These are phyloP conservation scores for Besnoitia besnoiti DNA, from an alignment of 169 alveolate species.

Conservation along the genomic window DNA sequence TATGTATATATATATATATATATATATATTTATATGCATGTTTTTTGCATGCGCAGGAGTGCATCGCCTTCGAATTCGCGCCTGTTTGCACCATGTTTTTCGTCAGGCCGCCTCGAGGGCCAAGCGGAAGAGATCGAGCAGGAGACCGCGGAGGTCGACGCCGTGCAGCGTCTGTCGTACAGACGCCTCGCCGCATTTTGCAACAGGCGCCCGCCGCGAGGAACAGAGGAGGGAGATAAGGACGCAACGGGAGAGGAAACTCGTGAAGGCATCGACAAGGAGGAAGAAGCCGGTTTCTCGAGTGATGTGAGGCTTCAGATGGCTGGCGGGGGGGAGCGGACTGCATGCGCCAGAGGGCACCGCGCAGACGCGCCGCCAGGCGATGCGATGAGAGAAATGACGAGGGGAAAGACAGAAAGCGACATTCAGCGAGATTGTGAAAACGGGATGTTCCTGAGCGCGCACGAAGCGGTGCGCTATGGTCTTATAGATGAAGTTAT, in stretches of 20 bases:
- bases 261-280: too few relatives aligned
- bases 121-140: not conserved
- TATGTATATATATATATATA: not conserved
- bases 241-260: not conserved
- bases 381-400: not conserved
- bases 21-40: not conserved
- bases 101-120: not conserved
- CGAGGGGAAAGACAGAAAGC: not conserved
- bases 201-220: not conserved
- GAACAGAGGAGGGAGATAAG: not conserved
- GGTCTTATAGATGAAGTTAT: not conserved
- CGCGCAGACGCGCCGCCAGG: too few relatives aligned
- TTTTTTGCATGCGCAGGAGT: not conserved
- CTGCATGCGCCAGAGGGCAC: too few relatives aligned
- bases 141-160: not conserved
- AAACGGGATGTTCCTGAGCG: not conserved
- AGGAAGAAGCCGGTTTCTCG: too few relatives aligned
- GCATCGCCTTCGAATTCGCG: not conserved
- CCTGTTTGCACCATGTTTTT: not conserved
- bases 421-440: not conserved
- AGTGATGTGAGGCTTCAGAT: too few relatives aligned
- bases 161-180: not conserved
- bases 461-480: not conserved
- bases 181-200: not conserved
- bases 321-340: too few relatives aligned